Base-by-base conservation (phyloP, 768 basidiomycete species). In the Phylloporus rhodoxanthus region DNA sequence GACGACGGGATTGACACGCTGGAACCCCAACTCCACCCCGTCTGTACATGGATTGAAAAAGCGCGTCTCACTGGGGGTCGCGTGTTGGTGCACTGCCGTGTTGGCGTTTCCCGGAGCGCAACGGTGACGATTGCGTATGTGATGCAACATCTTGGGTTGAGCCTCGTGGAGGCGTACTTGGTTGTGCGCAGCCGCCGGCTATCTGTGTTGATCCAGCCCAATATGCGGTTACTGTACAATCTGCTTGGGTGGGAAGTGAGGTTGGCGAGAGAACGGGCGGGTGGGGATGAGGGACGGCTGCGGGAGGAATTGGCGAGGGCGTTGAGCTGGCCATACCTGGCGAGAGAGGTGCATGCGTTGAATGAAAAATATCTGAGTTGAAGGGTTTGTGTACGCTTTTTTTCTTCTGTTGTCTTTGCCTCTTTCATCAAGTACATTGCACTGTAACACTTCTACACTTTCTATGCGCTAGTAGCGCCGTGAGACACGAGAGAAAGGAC, bases 1-100 rank as follows among this genome's bases (percentile, higher is more conserved):
- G 95, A 98, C 67, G 95, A 98, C 64, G 95, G 95, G 4, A 95
- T 96, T 64, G 93, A 95, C 68, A 91, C 89, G 25, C 78, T 98
- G 25, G 85, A 91, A 60, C 91, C 89, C 6, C 85, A 93, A 67
- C 77, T 98, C 28, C 82, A 82, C 51, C 84, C 86, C 2, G 88
- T 95, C 36, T 91, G 91, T 62, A 85, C 84, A 40, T 97, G 93
- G 90, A 97, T 98, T 58, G 91, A 95, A 60, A 76, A 79, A 44
- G 95, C 92, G 37, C 73, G 91, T 34, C 67, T 71, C 29, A 78
- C 83, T 43, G 93, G 94, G 7, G 95, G 95, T 2, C 87, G 88
- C 62, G 85, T 95, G 29, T 75, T 98, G 45, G 92, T 98, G 8
- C 95, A 98, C 68, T 98, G 95, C 68, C 79, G 93, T n/a, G 95